Percentiles rank a stretch among this genome's conserved stretches.
Evolutionary conservation across 164 flowering plant species (phyloP).

Genomic region (Umbellularia californica): DNA sequence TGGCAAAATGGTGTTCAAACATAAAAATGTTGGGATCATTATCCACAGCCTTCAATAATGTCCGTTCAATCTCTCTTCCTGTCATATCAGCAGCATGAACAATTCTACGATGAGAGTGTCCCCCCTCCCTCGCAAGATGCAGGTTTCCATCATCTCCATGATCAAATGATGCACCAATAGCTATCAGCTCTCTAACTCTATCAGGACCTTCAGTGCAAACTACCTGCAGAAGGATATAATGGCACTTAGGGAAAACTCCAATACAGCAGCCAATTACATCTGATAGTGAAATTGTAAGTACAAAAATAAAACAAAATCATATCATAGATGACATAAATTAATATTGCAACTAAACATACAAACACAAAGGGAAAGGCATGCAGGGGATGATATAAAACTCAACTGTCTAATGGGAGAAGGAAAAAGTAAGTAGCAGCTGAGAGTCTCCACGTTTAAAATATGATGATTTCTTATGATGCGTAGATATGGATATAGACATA

Average conservation of each 20-base stretch:
- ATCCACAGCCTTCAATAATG: constrained; percentile 72
- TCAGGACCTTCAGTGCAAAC: constrained; percentile 99
- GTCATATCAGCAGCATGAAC: constrained; percentile 99
- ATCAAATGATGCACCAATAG: constrained; percentile 98
- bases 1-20: constrained; percentile 89
- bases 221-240: constrained; percentile 46
- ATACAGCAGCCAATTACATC: background rate
- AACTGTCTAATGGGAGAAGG: background rate
- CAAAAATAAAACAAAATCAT: background rate
- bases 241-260: constrained; percentile 11
- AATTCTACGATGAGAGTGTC: constrained; percentile 91
- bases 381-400: background rate
- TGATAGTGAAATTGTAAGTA: background rate
- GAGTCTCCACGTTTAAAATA: background rate
- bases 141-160: constrained; percentile 95
- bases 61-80: constrained; percentile 94
- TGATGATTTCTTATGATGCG: background rate
- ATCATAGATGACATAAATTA: background rate
- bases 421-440: background rate
- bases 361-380: background rate
- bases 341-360: background rate
- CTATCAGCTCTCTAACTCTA: constrained; percentile 83
- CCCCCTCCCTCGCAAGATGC: constrained; percentile 96
- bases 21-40: constrained; percentile 70
- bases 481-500: background rate